Base-by-base conservation (phyloP, 208 protist genomes). In the Acanthamoeba lenticulata region DNA sequence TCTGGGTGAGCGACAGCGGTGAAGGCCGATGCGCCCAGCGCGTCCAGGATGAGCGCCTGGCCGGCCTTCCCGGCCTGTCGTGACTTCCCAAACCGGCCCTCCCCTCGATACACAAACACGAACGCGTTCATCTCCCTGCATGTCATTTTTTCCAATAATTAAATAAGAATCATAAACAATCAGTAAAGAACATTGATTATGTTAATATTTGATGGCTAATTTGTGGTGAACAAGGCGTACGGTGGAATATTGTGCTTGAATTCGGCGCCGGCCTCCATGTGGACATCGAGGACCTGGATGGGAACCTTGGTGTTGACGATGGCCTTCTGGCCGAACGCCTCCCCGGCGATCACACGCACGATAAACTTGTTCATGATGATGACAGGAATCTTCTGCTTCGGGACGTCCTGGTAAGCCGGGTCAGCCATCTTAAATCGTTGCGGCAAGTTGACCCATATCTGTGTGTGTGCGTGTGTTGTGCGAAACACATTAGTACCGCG, bases 401-500 rank as follows among this genome's bases (percentile, higher is more conserved):
- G 45, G 95, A 95, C 90, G 96, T 95, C 97, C 97, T 96, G 95
- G 81, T 95, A 85, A 47, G 96, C 55, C 32, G 98, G 97, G 17
- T 96, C 62, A 72, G 90, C 94, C 96, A 98, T 97, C 95, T 98
- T 98, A 62, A 95, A 92, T 88, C 95, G 94, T 21, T 45, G 40
- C 15, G 97, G 98, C 47, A 99, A 94, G 94, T 98, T 99, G 29
- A 98, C 92, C 98, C 98, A 99, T 0, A 99, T 47, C 96, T 99
- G 98, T 34, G 96, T 96, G 2, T n/a, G n/a, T n/a, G n/a, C n/a
- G n/a, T n/a, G n/a, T n/a, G 89, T n/a, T n/a, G n/a, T n/a, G n/a
- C n/a, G n/a, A n/a, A n/a, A n/a, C n/a, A n/a, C n/a, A n/a, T 13
- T 21, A 55, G 19, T 1, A 55, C 49, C 47, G 2, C 47, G n/a